These are phyloP conservation scores for Otatea glauca DNA, from an alignment of 176 grass and related monocot species.

Conservation along the genomic window DNA sequence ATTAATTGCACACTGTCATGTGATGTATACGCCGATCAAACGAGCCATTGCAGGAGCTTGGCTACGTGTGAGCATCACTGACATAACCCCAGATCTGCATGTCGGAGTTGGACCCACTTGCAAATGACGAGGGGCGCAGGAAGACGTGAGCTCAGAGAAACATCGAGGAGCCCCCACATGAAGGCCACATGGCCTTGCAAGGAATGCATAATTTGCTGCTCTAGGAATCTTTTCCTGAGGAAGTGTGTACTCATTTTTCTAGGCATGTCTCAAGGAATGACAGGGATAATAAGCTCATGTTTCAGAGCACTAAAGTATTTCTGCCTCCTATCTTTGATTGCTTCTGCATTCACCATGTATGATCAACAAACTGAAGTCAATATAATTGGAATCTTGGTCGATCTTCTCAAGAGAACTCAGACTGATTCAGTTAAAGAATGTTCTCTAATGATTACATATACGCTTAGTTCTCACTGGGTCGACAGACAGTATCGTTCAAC, in stretches of 20 bases:
- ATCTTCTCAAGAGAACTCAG: neutral
- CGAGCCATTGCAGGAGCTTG: neutral
- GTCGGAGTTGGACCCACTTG: slow-evolving; percentile 23
- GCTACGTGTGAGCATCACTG: slow-evolving; percentile 37
- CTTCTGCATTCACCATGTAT: neutral
- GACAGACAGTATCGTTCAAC: neutral
- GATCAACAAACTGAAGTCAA: neutral
- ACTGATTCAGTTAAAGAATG: neutral
- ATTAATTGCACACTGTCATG: neutral
- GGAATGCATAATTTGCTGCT: neutral
- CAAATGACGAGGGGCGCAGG: neutral
- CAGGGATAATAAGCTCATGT: neutral
- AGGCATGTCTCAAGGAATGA: neutral
- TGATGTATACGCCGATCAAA: neutral
- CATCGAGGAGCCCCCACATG: slow-evolving; percentile 34
- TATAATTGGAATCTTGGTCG: neutral
- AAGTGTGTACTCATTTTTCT: neutral
- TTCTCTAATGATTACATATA: neutral
- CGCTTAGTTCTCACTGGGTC: neutral
- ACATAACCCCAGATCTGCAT: neutral
- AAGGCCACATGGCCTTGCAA: slow-evolving; percentile 31
- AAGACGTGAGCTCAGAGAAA: slow-evolving; percentile 19
- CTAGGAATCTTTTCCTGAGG: slow-evolving; percentile 26
- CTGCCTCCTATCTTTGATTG: neutral
- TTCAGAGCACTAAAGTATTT: neutral